Evolutionary conservation across 164 flowering plant species (phyloP).

Genomic region (Cinnamomum chago): DNA sequence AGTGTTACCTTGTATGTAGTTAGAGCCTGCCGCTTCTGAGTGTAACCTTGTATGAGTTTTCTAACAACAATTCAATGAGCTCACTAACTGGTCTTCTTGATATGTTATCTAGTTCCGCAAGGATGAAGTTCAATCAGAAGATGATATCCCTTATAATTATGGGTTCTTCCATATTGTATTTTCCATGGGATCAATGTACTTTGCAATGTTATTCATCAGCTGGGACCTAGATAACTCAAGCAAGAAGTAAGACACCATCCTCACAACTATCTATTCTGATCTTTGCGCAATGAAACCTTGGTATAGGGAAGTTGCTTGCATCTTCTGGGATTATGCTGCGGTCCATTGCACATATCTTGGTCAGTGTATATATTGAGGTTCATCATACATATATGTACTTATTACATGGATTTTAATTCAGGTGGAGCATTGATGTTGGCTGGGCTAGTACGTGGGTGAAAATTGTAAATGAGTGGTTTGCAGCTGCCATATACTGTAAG

Average conservation of each 20-base stretch:
- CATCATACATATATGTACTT: background rate
- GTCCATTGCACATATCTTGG: background rate
- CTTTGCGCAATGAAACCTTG: background rate
- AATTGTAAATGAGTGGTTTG: conserved; percentile 89
- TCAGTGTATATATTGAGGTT: too few species aligned
- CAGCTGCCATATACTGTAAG: conserved; percentile 80
- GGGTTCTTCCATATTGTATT: conserved; percentile 85
- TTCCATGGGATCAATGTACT: conserved; percentile 89
- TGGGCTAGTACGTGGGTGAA: conserved; percentile 99
- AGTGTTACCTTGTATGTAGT: background rate
- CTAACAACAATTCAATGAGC: background rate
- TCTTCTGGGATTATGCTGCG: background rate
- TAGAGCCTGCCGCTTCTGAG: background rate
- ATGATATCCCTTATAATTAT: conserved; percentile 76
- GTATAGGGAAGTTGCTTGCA: background rate
- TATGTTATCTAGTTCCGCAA: conserved; percentile 52
- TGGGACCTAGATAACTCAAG: conserved; percentile 72
- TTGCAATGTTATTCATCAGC: conserved; percentile 87
- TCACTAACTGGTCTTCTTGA: conserved; percentile 4
- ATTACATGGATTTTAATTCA: conserved; percentile 20
- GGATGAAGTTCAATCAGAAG: conserved; percentile 46
- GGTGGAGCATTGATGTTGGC: conserved; percentile 96
- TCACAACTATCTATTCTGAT: background rate
- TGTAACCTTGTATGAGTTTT: background rate
- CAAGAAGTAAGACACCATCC: conserved; percentile 42